A percentile compares a stretch with the other conserved stretches of the same genome.
Conservation (phyloP, 257 asterid species). For the Coffea canephora region DNA sequence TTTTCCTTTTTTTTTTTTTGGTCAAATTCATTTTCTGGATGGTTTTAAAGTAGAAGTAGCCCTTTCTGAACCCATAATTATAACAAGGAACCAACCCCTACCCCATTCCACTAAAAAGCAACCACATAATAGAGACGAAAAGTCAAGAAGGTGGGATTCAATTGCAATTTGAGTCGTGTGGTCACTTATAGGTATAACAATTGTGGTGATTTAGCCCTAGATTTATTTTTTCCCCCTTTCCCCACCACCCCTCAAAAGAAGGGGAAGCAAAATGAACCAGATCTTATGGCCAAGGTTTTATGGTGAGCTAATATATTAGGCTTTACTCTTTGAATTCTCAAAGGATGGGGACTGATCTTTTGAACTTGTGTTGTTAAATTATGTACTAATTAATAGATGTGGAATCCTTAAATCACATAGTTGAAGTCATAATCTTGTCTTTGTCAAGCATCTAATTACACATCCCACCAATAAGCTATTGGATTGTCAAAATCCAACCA, state of each 20-base stretch:
- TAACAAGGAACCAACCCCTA: background rate
- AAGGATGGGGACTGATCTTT: background rate
- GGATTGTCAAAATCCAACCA: background rate
- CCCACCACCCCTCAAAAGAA: too few relatives aligned
- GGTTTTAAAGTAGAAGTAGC: background rate
- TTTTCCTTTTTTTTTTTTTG: background rate
- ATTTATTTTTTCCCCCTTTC: too few relatives aligned
- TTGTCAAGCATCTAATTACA: background rate
- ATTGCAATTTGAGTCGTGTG: too few relatives aligned
- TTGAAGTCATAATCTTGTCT: background rate
- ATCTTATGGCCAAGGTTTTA: too few relatives aligned
- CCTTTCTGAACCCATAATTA: background rate
- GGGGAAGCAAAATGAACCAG: too few relatives aligned
- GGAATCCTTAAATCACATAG: background rate
- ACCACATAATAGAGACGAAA: background rate
- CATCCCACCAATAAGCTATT: background rate
- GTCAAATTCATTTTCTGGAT: background rate
- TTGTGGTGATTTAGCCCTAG: too few relatives aligned
- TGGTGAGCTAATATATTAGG: background rate
- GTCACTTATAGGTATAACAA: too few relatives aligned
- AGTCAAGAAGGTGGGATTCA: background rate
- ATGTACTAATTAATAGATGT: too few relatives aligned
- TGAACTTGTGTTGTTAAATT: background rate
- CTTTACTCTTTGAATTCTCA: background rate
- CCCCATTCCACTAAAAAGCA: background rate